These are phyloP conservation scores for Scolecobasidium constrictum DNA, from an alignment of 2,329 filamentous ascomycete genomes.

Conservation along the genomic window DNA sequence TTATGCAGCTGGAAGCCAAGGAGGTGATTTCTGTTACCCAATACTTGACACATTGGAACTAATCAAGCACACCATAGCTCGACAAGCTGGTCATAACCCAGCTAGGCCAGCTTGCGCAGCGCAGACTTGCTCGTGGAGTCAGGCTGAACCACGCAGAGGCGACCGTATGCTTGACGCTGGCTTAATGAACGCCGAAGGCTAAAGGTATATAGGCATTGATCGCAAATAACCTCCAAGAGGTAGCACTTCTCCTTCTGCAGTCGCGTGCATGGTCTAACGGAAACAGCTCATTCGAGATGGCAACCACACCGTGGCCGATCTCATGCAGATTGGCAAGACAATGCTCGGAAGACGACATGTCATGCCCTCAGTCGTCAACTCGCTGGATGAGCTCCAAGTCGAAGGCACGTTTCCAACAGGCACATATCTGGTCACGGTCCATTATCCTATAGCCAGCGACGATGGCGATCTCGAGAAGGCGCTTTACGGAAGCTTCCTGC, in stretches of 20 bases:
- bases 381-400: conserved; percentile 77
- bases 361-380: conserved; percentile 66
- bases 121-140: conserved; percentile 75
- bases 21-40: conserved; percentile 24
- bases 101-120: conserved; percentile 76
- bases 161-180: conserved; percentile 41
- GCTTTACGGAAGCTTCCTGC: conserved; percentile 84
- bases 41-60: neutral
- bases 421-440: conserved; percentile 89
- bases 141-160: conserved; percentile 87
- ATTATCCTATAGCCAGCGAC: conserved; percentile 76
- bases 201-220: conserved; percentile 56
- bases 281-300: conserved; percentile 87
- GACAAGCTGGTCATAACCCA: conserved; percentile 95
- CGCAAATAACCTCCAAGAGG: conserved; percentile 80
- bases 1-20: conserved; percentile 36
- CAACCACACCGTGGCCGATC: conserved; percentile 78
- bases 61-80: conserved; percentile 43
- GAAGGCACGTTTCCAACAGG: conserved; percentile 88
- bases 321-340: conserved; percentile 82
- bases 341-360: conserved; percentile 94
- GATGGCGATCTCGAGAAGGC: conserved; percentile 81
- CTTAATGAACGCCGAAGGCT: neutral
- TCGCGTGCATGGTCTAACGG: conserved; percentile 1
- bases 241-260: conserved; percentile 22